These are phyloP conservation scores for Tolypocladium tundrense DNA, from an alignment of 2,329 filamentous ascomycete species.

Conservation along the genomic window DNA sequence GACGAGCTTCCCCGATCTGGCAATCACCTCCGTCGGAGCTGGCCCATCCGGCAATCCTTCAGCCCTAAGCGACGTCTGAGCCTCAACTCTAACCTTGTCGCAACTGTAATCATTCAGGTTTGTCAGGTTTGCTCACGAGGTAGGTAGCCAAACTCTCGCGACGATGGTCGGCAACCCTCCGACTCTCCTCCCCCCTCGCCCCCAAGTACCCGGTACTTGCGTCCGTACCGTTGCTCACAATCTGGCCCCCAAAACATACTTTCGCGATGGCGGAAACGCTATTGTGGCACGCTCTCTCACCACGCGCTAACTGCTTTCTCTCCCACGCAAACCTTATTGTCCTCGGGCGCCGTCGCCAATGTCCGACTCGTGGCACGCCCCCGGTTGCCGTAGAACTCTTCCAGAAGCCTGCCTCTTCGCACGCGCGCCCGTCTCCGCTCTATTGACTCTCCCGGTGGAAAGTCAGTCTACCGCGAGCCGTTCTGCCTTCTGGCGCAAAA, in stretches of 20 bases:
- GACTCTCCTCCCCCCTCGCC: neutral
- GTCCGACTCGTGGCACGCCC: neutral
- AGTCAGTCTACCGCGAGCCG: neutral
- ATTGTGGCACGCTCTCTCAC: neutral
- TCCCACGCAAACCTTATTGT: neutral
- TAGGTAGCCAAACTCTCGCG: neutral
- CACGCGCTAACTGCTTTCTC: neutral
- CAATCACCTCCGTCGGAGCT: neutral
- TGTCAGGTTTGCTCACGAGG: too few relatives aligned
- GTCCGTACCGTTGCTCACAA: neutral
- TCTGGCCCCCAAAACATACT: neutral
- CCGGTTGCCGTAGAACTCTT: neutral
- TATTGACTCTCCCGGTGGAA: neutral
- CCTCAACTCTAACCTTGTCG: neutral
- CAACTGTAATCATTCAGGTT: neutral
- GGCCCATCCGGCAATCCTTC: neutral
- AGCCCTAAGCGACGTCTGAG: neutral
- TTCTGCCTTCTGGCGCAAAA: neutral
- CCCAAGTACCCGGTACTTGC: neutral
- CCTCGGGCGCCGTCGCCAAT: neutral
- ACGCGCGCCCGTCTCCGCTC: neutral
- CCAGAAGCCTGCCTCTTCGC: neutral
- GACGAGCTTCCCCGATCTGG: neutral
- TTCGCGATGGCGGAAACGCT: neutral
- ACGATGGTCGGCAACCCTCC: neutral